These are phyloP conservation scores for Termitomyces sp. DNA, from an alignment of 768 basidiomycete genomes.

Conservation along the genomic window DNA sequence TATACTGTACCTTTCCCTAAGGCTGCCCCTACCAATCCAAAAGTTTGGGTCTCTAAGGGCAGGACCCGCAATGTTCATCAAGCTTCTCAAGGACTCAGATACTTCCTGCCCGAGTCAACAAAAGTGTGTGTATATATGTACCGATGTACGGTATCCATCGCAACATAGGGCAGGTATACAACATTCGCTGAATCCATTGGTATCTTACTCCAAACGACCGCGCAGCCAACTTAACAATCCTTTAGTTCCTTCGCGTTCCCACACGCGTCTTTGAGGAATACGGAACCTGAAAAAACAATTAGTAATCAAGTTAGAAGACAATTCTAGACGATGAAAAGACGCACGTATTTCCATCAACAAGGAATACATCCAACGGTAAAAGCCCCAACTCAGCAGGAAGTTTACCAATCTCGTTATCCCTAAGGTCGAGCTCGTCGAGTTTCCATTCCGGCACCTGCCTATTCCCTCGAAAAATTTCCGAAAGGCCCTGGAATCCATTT, in stretches of 20 bases:
- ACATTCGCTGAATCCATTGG: not conserved
- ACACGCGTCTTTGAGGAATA: conserved; percentile 72
- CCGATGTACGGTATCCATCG: not conserved
- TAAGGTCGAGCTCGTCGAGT: conserved; percentile 75
- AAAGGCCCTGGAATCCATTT: conserved; percentile 54
- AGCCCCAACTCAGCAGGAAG: conserved; percentile 67
- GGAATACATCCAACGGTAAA: conserved; percentile 70
- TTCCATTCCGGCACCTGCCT: conserved; percentile 62
- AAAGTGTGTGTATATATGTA: too few relatives aligned
- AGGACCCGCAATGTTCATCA: conserved; percentile 14
- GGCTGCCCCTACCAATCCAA: conserved; percentile 28
- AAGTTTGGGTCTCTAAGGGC: conserved; percentile 28
- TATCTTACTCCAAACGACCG: conserved; percentile 55
- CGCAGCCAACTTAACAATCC: conserved; percentile 75
- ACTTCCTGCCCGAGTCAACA: not conserved
- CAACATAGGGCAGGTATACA: not conserved
- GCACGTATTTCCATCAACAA: conserved; percentile 83
- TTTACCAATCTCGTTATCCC: conserved; percentile 75
- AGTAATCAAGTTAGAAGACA: not conserved
- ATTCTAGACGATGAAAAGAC: conserved; percentile 21
- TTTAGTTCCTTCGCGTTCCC: conserved; percentile 85
- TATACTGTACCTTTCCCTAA: conserved; percentile 42
- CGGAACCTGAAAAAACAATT: conserved; percentile 51
- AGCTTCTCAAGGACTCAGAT: not conserved
- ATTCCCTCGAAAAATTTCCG: conserved; percentile 62